Percentiles rank a stretch among this genome's conserved stretches.
Conservation (phyloP, 768 basidiomycete species). For the Baorangia bicolor region DNA sequence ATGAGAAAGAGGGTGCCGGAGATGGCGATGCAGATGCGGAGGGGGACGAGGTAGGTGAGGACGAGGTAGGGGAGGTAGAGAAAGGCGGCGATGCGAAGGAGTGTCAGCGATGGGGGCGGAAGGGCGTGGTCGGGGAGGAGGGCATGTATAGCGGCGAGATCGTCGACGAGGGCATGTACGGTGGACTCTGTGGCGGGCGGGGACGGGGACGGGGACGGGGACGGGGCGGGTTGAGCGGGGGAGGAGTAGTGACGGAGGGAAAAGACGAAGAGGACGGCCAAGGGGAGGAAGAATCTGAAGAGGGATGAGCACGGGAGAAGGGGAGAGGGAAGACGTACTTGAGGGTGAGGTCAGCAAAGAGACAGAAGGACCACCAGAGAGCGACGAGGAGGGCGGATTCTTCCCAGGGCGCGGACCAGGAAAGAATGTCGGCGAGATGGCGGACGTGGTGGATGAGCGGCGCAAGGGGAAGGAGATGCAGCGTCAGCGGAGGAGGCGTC, state of each 20-base stretch:
- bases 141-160: constrained; percentile 64
- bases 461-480: constrained; percentile 60
- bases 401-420: constrained; percentile 58
- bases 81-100: constrained; percentile 57
- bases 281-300: constrained; percentile 57
- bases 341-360: constrained; percentile 52
- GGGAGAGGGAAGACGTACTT: constrained; percentile 36
- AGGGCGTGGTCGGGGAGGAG: constrained; percentile 46
- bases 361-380: constrained; percentile 75
- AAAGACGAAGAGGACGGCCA: constrained; percentile 43
- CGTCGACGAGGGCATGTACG: constrained; percentile 54
- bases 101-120: constrained; percentile 31
- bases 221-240: constrained; percentile 6
- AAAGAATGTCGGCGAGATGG: constrained; percentile 45
- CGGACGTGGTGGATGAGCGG: constrained; percentile 49
- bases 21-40: constrained; percentile 60
- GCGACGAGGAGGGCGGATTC: constrained; percentile 67
- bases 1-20: constrained; percentile 57
- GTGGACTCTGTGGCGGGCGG: constrained; percentile 52
- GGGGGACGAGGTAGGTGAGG: constrained; percentile 58
- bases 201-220: constrained; percentile 9
- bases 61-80: constrained; percentile 67
- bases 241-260: constrained; percentile 32
- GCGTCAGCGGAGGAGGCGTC: constrained; percentile 61
- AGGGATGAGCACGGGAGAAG: neutral